Base-by-base conservation (phyloP, 495 filamentous ascomycete genomes). In the Aspergillus baeticus region DNA sequence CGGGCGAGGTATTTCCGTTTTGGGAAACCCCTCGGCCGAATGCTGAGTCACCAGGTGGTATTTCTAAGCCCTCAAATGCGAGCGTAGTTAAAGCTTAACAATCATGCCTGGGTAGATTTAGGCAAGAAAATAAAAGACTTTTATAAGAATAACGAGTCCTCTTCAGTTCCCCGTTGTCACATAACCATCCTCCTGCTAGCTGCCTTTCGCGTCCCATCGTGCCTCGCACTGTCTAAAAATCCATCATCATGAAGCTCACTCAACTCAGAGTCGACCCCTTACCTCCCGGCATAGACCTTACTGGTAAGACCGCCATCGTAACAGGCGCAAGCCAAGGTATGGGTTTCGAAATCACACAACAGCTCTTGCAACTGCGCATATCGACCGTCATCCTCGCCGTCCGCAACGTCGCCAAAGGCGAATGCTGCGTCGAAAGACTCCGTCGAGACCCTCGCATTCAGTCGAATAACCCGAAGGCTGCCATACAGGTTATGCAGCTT, bases 311-410 rank as follows among this genome's bases (percentile, higher is more conserved):
- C 31, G 46, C 46, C 26, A 21, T 50, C 29, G 21, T 50, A 6
- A 50, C 46, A 5, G 46, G 46, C 26, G 46, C 31, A 17, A 50
- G 18, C 26, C 14, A 8, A 33, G 46, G 46, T 3, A 29, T 50
- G 22, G 46, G 46, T 18, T 21, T 33, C 31, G 46, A 50, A 36
- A 35, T 17, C 10, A 29, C 46, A 6, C 18, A 7, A 5, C 46
- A 50, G 26, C 46, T 50, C 2, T 31, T 50, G 1, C 18, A 15
- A n/a, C 46, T 50, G 29, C 22, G 18, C 20, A 33, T 50, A 29
- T 33, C 46, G 3, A 33, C 31, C 29, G 5, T 50, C 15, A 31
- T 50, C 26, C 46, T 50, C n/a, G 46, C 46, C 31, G 46, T 50
- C 22, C 46, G 17, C 5, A 36, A 20, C 29, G 21, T 10, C 31